These are phyloP conservation scores for Colletotrichum chrysophilum DNA, from an alignment of 2,329 filamentous ascomycete species.

Conservation along the genomic window DNA sequence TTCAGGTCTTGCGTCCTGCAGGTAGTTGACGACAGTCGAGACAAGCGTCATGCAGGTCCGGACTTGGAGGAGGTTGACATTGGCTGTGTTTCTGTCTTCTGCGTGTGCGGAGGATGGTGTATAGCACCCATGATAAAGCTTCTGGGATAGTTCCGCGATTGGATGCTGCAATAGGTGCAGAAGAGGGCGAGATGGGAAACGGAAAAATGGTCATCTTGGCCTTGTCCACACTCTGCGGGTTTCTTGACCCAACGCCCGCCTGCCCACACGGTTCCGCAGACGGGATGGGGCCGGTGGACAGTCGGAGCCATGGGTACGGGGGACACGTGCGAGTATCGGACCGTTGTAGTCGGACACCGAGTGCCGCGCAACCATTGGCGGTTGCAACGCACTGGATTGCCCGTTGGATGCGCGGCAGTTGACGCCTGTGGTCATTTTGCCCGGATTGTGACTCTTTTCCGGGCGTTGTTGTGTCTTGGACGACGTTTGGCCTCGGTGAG, in stretches of 20 bases:
- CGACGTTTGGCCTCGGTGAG: neutral
- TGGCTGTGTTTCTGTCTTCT: neutral
- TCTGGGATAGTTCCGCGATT: neutral
- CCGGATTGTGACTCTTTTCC: neutral
- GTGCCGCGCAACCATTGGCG: neutral
- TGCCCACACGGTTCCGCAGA: neutral
- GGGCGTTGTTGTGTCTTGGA: constrained; percentile 1
- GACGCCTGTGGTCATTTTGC: neutral
- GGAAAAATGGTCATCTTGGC: neutral
- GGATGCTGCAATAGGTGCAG: neutral
- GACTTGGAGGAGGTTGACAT: neutral
- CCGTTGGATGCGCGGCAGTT: neutral
- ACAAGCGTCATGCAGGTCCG: neutral
- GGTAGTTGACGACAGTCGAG: neutral
- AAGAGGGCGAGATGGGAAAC: neutral
- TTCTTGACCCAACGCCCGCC: neutral
- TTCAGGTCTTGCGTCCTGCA: neutral
- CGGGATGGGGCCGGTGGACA: neutral
- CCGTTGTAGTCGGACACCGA: neutral
- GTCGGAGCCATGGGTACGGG: neutral
- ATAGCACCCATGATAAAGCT: neutral
- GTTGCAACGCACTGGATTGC: neutral
- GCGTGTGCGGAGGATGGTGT: neutral
- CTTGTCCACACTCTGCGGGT: neutral
- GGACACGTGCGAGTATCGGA: neutral